Percentiles rank a stretch among this genome's conserved stretches.
Conservation (phyloP, 306 rosid species). For the Notholithocarpus densiflorus region DNA sequence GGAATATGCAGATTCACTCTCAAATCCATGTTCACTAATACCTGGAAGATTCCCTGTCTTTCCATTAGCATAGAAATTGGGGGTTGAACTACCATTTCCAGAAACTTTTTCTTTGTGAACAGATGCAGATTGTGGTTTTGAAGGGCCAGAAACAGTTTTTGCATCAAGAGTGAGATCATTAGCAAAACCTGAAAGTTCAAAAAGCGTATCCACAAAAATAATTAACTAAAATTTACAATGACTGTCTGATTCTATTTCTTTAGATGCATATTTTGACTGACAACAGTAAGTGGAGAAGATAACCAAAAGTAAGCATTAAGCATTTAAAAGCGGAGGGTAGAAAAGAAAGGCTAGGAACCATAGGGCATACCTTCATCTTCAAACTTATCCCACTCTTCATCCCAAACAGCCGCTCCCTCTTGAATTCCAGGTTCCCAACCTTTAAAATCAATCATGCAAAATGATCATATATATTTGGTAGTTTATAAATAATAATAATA, state of each 20-base stretch:
- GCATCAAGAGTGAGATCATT: slow-evolving; percentile 56
- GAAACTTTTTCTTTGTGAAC: slow-evolving; percentile 46
- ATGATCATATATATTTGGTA: slow-evolving; percentile 18
- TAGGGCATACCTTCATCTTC: slow-evolving; percentile 83
- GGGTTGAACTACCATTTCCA: slow-evolving; percentile 45
- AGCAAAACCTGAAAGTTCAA: slow-evolving; percentile 66
- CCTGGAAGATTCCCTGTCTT: slow-evolving; percentile 35
- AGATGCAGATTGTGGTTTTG: slow-evolving; percentile 43
- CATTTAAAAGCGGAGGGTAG: too few relatives aligned
- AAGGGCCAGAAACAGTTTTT: slow-evolving; percentile 29
- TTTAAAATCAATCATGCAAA: slow-evolving; percentile 33
- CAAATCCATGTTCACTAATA: slow-evolving; percentile 46
- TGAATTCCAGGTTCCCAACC: slow-evolving; percentile 96
- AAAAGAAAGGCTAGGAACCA: neutral
- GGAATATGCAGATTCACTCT: slow-evolving; percentile 57
- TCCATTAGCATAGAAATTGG: slow-evolving; percentile 51
- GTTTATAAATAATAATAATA: neutral
- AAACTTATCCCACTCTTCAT: slow-evolving; percentile 99
- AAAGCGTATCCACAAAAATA: neutral
- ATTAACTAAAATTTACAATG: neutral
- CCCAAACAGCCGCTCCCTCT: slow-evolving; percentile 85
- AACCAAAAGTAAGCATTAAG: neutral
- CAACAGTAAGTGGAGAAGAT: neutral
- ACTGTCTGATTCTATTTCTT: slow-evolving; percentile 12
- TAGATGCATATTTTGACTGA: neutral